Evolutionary conservation across 352 stramenopile genomes (phyloP), one percentile per base, ranked within the genome.

Genomic region (Phytophthora sp.): DNA sequence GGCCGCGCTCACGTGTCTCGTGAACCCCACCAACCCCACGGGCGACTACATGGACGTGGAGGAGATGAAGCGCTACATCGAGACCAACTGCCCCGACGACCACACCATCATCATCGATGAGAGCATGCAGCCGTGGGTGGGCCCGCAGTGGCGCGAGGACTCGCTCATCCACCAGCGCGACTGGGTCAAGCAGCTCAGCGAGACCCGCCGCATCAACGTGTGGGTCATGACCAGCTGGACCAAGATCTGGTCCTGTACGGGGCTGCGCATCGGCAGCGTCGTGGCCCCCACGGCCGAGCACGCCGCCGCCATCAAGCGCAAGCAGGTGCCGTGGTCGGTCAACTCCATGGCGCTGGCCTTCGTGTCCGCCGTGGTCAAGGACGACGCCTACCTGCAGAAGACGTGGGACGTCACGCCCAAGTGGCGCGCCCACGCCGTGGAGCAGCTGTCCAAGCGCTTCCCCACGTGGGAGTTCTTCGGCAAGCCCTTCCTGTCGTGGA

Each of bases 201-300:
- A 76, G 26, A 87, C 87, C 26, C 81, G 83, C 59, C 72, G 77
- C 46, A 91, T 97, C 45, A 80, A 97, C 66, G 84, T 97, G 21
- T 97, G 89, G 89, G 76, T 97, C 69, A 97, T 97, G 89, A 96
- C 87, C 31, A 92, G 81, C 62, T 95, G 87, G 84, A 97, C 89
- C 60, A 97, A 96, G 81, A 96, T 97, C 72, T 97, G 89, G 89
- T 95, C 89, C 11, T 97, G 89, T 79, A 96, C 88, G 62, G 89
- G 89, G 0, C 75, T 97, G 31, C 84, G 89, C 30, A 89, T 97
- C 38, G 89, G 89, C 64, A 94, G 82, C 34, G 89, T 97, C 31
- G 88, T 96, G 9, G 88, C 89, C 35, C 89, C 89, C 23, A 94
- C 84, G 24, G 56, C 86, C 2, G 72, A 79, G 46, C 84, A 95